Percentiles rank a stretch among this genome's conserved stretches.
These are phyloP conservation scores for Aristolochia contorta DNA, from an alignment of 164 flowering plant genomes.

Conservation along the genomic window DNA sequence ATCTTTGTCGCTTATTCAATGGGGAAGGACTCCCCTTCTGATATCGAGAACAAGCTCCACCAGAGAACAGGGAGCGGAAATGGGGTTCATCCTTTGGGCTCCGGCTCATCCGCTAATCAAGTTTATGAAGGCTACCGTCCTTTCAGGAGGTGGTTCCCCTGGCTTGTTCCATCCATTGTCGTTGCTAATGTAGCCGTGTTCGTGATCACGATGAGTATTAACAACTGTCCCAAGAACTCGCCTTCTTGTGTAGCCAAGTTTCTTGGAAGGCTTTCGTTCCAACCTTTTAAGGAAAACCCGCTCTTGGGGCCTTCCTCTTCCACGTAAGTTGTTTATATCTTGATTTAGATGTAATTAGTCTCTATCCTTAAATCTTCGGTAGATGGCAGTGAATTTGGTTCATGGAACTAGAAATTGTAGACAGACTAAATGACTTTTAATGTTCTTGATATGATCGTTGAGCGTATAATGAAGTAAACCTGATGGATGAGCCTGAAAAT, in stretches of 20 bases:
- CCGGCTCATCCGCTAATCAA: slow-evolving; percentile 1
- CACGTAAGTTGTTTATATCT: slow-evolving; percentile 29
- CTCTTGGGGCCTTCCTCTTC: slow-evolving; percentile 61
- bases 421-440: too few species aligned
- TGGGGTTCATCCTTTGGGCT: slow-evolving; percentile 19
- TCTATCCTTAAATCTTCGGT: too few species aligned
- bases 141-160: slow-evolving; percentile 43
- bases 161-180: slow-evolving; percentile 54
- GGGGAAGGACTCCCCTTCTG: slow-evolving; percentile 21
- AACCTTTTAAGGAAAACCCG: slow-evolving; percentile 58
- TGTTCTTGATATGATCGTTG: too few species aligned
- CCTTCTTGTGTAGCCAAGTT: slow-evolving; percentile 24
- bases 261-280: slow-evolving; percentile 56
- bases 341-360: background rate
- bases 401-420: background rate
- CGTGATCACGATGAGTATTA: slow-evolving; percentile 38
- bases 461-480: background rate
- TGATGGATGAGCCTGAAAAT: too few species aligned
- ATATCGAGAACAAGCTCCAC: slow-evolving; percentile 20
- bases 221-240: slow-evolving; percentile 52
- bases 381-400: background rate
- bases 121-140: slow-evolving; percentile 15
- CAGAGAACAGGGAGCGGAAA: slow-evolving; percentile 15
- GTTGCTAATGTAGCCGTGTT: slow-evolving; percentile 37
- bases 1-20: slow-evolving; percentile 1